Base-by-base conservation (phyloP, 2,329 filamentous ascomycete species). In the Orbilia brochopaga region DNA sequence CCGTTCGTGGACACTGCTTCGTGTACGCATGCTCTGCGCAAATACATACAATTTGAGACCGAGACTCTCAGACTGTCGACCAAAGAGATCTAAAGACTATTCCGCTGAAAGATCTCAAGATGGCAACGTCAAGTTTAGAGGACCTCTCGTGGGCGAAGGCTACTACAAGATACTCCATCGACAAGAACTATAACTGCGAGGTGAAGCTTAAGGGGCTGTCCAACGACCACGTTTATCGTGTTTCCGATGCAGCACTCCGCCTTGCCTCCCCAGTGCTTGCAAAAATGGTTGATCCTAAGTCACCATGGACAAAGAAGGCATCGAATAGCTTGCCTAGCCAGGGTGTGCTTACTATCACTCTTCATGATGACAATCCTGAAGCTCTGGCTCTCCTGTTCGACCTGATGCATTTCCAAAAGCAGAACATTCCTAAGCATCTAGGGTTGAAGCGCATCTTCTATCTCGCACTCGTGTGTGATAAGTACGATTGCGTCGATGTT, bases 401-500 rank as follows among this genome's bases (percentile, higher is more conserved):
- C 2, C 23, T 72, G 11, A 72, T 72, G 51, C 67, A 72, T 35
- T 72, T 72, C 23, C 54, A 72, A 27, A 51, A 56, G 27, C 27
- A 65, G 10, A 10, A 17, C 6, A 37, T 65, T 11, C 67, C 67
- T 15, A 35, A 60, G 19, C 27, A 44, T 40, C 46, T 72, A 3
- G 55, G 42, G 17, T n/a, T 72, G 17, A 60, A 65, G 10, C 50
- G 24, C 10, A 61, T 72, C 4, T 72, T 72, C 27, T 21, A 55
- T 1, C 23, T 72, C 19, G 60, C 54, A 7, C 52, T 60, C 1
- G 42, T 58, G 5, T 72, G 67, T 27, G 67, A 72, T 32, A 64
- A 72, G 24, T 72, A 72, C 32, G 56, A 63, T 32, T 72, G 67
- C 37, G 50, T 72, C n/a, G 42, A 54, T 30, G 30, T 72, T n/a